A percentile compares a stretch with the other conserved stretches of the same genome.
phyloP scores from a whole-genome alignment of 441 rosid species.

The Corymbia calophylla region DNA sequence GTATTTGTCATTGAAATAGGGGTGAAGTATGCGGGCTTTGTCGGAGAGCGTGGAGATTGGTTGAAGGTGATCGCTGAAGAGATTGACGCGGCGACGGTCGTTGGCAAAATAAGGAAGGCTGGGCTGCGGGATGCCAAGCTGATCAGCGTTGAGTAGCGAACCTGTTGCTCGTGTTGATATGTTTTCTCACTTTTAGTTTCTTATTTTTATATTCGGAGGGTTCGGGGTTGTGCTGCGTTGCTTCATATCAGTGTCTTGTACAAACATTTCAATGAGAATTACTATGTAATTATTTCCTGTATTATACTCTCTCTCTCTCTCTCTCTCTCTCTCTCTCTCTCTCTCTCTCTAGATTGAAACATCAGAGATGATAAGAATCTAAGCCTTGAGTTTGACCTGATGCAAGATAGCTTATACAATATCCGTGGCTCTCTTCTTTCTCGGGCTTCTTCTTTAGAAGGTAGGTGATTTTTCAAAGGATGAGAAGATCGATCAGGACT shows the following conservation, averaged over 20 bases:
- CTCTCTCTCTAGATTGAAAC: not conserved
- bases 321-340: not conserved
- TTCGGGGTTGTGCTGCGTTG: not conserved
- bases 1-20: not conserved
- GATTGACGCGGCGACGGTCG: not conserved
- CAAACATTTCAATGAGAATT: not conserved
- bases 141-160: not conserved
- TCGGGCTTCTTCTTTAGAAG: not conserved
- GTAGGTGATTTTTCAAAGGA: not conserved
- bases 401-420: not conserved
- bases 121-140: not conserved
- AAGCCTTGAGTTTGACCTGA: not conserved
- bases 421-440: not conserved
- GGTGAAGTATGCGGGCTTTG: not conserved
- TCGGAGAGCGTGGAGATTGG: not conserved
- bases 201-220: not conserved
- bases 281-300: not conserved
- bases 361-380: not conserved
- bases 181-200: not conserved
- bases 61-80: not conserved
- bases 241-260: not conserved
- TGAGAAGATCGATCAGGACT: not conserved
- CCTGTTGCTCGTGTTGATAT: not conserved
- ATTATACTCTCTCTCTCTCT: not conserved
- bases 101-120: not conserved